Evolutionary conservation across 2,329 filamentous ascomycete species (phyloP), one percentile per base, ranked within the genome.

Genomic region (Hyphodiscus sp.): DNA sequence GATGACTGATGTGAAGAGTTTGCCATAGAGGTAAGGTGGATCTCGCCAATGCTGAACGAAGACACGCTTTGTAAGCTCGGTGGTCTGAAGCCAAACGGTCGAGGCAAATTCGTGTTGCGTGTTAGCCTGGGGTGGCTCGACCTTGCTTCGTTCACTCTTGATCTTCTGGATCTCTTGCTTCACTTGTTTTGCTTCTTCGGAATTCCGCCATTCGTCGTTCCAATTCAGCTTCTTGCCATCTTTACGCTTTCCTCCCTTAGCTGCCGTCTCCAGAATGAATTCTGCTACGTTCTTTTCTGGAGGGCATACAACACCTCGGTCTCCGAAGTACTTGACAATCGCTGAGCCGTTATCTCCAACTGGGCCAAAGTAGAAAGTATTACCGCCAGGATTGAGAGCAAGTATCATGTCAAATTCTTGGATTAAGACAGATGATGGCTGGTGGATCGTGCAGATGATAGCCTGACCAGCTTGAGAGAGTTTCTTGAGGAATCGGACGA

Each of bases 401-500:
- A 91, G 76, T 8, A 94, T 78, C 53, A 86, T 80, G 63, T 92
- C 87, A 67, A 94, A 96, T 52, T 87, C 85, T 69, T 95, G 88
- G 76, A 96, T 95, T 52, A 96, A 77, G 79, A 94, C 89, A 33
- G 90, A 89, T 10, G 89, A 94, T 9, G 91, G 91, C 70, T 96
- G 91, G 68, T 96, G 91, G 57, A 96, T 96, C 2, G 91, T 96
- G 73, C 91, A 95, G 16, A 96, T 82, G 69, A 96, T 88, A 46
- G 91, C 90, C 68, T 94, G 89, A 16, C 91, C 91, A 59, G 83
- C 85, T 69, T 91, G 86, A 62, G 89, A 89, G 43, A 96, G 78
- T 71, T 92, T 95, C 71, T 92, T 85, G 38, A 96, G 79, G 16
- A 96, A 79, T 68, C 89, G 85, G 43, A 90, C 77, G 67, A 95